phyloP scores from a whole-genome alignment of 2,329 filamentous ascomycete species.

The Xylariaceae sp. region DNA sequence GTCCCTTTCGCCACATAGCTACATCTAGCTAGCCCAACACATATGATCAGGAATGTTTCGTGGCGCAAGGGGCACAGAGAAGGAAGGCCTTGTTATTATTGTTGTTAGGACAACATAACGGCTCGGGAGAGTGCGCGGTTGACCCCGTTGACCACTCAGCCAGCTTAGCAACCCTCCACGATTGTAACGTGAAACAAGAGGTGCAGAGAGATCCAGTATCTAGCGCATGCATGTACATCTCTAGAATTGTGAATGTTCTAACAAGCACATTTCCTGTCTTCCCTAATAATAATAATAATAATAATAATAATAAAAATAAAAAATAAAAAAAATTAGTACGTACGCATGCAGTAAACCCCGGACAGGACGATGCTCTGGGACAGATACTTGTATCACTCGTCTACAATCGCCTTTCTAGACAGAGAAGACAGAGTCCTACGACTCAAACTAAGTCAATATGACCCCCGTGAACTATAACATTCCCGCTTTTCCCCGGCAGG shows the following conservation, averaged over 20 bases:
- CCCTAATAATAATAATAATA: too few species aligned
- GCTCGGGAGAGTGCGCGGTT: not conserved
- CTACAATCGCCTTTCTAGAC: not conserved
- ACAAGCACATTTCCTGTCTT: constrained; percentile 2
- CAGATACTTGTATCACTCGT: constrained; percentile 1
- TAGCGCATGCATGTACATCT: constrained; percentile 5
- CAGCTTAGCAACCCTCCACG: not conserved
- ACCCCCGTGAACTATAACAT: constrained; percentile 1
- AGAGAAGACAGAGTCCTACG: not conserved
- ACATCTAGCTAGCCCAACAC: not conserved
- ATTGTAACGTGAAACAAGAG: not conserved
- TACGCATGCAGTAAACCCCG: not conserved
- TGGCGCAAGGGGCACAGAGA: not conserved
- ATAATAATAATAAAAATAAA: too few species aligned
- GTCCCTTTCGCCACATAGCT: not conserved
- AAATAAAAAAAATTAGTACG: too few species aligned
- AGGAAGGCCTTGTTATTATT: not conserved
- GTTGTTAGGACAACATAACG: not conserved
- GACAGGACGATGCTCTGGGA: not conserved
- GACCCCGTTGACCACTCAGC: not conserved
- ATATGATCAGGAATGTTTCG: not conserved
- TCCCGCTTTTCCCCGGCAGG: constrained; percentile 7
- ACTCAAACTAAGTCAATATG: not conserved
- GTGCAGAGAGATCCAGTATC: not conserved
- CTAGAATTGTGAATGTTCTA: not conserved